Conservation (phyloP, 129 eudicot genomes). For the Pseudognaphalium luteoalbum region DNA sequence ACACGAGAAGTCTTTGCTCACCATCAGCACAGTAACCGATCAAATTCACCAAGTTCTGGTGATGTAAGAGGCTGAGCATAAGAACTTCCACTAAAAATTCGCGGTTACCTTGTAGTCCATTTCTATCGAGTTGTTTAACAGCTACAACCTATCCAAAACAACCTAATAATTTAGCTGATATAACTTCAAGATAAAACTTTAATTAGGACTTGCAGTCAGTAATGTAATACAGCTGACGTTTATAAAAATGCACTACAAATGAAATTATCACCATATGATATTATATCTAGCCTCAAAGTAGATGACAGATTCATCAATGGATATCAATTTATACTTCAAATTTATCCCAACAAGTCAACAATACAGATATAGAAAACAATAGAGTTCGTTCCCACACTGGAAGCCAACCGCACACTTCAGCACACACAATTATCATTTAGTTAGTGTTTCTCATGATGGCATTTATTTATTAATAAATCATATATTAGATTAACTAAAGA, state of each 20-base stretch:
- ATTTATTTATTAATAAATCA: too few species aligned
- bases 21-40: constrained; percentile 80
- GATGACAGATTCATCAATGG: too few species aligned
- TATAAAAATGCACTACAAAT: too few species aligned
- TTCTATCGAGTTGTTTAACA: constrained; percentile 68
- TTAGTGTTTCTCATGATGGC: not conserved
- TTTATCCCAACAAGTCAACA: not conserved
- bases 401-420: not conserved
- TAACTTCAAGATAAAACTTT: not conserved
- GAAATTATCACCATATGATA: too few species aligned
- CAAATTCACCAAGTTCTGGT: constrained; percentile 70
- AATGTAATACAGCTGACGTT: not conserved
- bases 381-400: not conserved
- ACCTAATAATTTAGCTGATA: not conserved
- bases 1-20: constrained; percentile 72
- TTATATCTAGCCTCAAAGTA: too few species aligned
- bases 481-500: not conserved
- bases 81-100: constrained; percentile 77
- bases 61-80: constrained; percentile 76
- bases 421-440: not conserved
- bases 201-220: not conserved
- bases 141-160: constrained; percentile 54
- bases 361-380: too few species aligned
- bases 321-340: too few species aligned
- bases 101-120: constrained; percentile 79